phyloP scores from a whole-genome alignment of 2,329 filamentous ascomycete genomes.

The Ceratocystis destructans region DNA sequence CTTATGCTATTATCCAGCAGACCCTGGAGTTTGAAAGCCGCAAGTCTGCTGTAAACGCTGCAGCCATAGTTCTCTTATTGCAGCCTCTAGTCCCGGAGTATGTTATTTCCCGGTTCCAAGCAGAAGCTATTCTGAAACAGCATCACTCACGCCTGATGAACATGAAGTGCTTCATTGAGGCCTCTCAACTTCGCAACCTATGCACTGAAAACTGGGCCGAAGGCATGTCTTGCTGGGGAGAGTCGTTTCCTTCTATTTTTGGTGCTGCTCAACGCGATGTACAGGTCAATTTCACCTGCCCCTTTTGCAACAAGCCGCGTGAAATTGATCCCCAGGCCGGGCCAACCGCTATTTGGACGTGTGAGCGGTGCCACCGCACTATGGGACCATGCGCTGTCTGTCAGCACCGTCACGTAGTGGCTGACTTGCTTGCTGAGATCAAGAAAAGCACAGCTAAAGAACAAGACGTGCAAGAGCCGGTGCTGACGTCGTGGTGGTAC shows the following conservation, averaged over 20 bases:
- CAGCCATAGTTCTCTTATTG: conserved; percentile 47
- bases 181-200: conserved; percentile 46
- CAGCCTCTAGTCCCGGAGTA: conserved; percentile 41
- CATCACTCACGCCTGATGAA: conserved; percentile 46
- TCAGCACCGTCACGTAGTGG: conserved; percentile 36
- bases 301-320: conserved; percentile 42
- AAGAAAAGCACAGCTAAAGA: conserved; percentile 9
- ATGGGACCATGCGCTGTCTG: conserved; percentile 48
- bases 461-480: conserved; percentile 22
- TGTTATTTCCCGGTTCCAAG: conserved; percentile 43
- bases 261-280: conserved; percentile 41
- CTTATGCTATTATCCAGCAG: conserved; percentile 39
- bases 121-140: conserved; percentile 42
- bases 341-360: conserved; percentile 40
- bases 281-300: conserved; percentile 40
- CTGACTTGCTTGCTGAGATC: conserved; percentile 27
- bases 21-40: conserved; percentile 43
- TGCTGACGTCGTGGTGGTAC: conserved; percentile 44
- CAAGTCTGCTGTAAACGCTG: conserved; percentile 44
- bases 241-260: conserved; percentile 42
- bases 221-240: conserved; percentile 38
- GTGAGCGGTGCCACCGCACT: conserved; percentile 39
- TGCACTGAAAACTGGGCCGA: conserved; percentile 44
- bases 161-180: conserved; percentile 47
- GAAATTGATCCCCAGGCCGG: conserved; percentile 34